Percentiles rank a stretch among this genome's conserved stretches.
These are phyloP conservation scores for Clarireedia sp. DNA, from an alignment of 2,329 filamentous ascomycete genomes.

Conservation along the genomic window DNA sequence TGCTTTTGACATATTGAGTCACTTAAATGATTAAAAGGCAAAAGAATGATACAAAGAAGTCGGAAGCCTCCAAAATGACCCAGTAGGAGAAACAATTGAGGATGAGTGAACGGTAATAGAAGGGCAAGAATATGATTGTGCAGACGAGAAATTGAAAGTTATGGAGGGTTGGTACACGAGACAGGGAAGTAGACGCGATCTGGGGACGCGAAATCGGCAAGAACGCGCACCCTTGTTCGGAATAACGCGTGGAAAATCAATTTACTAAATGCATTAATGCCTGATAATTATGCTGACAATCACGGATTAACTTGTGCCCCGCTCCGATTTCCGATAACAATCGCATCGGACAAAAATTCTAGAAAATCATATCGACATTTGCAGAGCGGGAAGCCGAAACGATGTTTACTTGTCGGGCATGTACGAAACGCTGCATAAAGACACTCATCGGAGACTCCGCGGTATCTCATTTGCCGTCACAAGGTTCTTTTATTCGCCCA, in stretches of 20 bases:
- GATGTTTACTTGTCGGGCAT: constrained; percentile 26
- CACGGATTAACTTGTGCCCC: not conserved
- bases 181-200: not conserved
- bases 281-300: not conserved
- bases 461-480: constrained; percentile 7
- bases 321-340: not conserved
- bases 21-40: not conserved
- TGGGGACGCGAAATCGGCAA: not conserved
- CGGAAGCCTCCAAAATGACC: not conserved
- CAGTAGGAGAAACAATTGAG: too few species aligned
- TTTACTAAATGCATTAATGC: not conserved
- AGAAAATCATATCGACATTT: not conserved
- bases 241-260: not conserved
- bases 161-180: constrained; percentile 1
- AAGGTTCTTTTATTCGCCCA: not conserved
- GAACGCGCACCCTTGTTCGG: constrained; percentile 16
- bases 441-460: constrained; percentile 21
- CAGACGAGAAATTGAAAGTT: not conserved
- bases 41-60: not conserved
- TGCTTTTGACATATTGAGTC: constrained; percentile 29
- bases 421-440: constrained; percentile 25
- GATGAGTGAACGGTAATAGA: not conserved
- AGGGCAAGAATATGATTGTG: not conserved
- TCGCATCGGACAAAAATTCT: not conserved
- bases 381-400: not conserved